Evolutionary conservation across 495 filamentous ascomycete genomes (phyloP), one percentile per base, ranked within the genome.

Genomic region (Lophiotrema nucula): DNA sequence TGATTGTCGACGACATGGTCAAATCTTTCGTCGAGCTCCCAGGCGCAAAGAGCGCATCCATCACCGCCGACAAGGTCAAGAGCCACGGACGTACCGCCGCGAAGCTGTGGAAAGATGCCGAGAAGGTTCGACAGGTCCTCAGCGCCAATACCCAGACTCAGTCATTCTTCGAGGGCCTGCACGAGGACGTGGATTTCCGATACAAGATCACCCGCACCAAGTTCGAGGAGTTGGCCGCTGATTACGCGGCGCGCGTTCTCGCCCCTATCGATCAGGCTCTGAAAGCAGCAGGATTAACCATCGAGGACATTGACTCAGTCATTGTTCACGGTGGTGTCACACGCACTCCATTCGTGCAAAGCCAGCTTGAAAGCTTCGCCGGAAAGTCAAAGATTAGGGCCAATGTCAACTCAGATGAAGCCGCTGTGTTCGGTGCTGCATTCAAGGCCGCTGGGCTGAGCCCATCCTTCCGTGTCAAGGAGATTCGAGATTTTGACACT

Each of bases 381-480:
- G 87, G 77, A 15, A 76, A 82, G 4, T 82, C 85, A 47, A 97
- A 96, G 76, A 78, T 99, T 56, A 84, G 89, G 52, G 86, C 87
- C 63, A 97, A 92, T 66, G 95, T 99, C 64, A 99, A 99, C 73
- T 86, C 92, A 24, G 95, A 99, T 70, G 95, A 99, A 74, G 84
- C 95, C 15, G 93, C 95, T 45, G 93, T 96, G 15, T 95, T 99
- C 72, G 95, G 95, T 62, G 95, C 95, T 47, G 90, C 89, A 18
- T 97, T 97, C 79, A 89, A 90, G 69, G 95, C 87, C 25, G 95
- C 95, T 44, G 85, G 85, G 58, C 79, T 97, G 46, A 95, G 88
- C 72, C 90, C 92, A 31, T 90, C 85, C 67, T 99, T 99, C 81
- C 84, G 88, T 47, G 95, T 99, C 65, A 99, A 96, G 78, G 95